These are phyloP conservation scores for Phanerochaete sordida DNA, from an alignment of 768 basidiomycete species.

Conservation along the genomic window DNA sequence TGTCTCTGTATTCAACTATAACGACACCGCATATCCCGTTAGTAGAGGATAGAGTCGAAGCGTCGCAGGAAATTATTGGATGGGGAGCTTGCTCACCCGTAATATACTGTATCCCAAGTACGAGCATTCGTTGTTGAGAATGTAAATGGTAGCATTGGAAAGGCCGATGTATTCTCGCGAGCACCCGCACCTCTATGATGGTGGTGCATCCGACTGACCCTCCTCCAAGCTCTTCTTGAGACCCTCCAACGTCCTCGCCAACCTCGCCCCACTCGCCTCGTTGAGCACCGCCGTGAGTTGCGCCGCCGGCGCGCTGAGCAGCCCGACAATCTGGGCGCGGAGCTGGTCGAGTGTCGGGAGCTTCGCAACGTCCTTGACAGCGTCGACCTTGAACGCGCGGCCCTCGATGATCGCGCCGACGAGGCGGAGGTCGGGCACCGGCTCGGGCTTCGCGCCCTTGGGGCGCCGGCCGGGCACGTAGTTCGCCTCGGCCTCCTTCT, in stretches of 20 bases:
- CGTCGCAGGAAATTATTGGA: background rate
- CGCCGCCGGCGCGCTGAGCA: constrained; percentile 71
- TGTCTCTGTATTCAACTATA: background rate
- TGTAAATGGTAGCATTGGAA: background rate
- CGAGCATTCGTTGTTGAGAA: background rate
- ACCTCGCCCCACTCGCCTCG: constrained; percentile 63
- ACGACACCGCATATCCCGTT: background rate
- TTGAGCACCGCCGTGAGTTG: constrained; percentile 70
- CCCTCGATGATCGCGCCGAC: constrained; percentile 82
- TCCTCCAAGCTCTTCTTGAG: constrained; percentile 67
- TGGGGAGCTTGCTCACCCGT: background rate
- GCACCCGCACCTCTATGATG: background rate
- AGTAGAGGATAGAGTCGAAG: background rate
- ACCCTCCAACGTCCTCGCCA: constrained; percentile 74
- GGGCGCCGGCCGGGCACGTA: constrained; percentile 67
- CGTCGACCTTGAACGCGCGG: constrained; percentile 56
- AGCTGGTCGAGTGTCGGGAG: constrained; percentile 77
- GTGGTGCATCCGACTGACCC: constrained; percentile 10
- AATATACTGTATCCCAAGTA: background rate
- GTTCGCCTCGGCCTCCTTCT: constrained; percentile 47
- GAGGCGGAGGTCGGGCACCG: constrained; percentile 65
- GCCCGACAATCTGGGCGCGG: constrained; percentile 78
- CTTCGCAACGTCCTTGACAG: constrained; percentile 61
- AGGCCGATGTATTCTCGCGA: background rate
- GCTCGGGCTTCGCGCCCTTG: constrained; percentile 51